Evolutionary conservation across 2,329 filamentous ascomycete genomes (phyloP).

Genomic region (Trichophyton rubrum): DNA sequence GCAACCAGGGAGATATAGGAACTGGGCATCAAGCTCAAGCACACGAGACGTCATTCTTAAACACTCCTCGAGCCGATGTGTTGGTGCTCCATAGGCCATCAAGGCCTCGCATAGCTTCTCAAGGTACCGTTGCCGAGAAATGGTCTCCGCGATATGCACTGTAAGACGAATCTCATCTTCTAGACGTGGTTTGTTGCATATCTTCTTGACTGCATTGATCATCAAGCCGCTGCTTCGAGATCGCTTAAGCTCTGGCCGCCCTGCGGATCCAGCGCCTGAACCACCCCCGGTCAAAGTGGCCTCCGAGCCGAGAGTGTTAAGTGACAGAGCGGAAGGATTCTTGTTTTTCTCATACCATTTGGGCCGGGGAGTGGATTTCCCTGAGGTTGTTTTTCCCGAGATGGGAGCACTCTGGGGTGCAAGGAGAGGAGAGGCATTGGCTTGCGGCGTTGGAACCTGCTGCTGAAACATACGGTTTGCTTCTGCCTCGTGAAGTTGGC

Average conservation of each 20-base stretch:
- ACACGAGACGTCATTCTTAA: slow-evolving; percentile 83
- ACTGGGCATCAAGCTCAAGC: slow-evolving; percentile 77
- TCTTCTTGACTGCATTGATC: slow-evolving; percentile 17
- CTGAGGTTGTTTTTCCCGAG: neutral
- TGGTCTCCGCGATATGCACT: slow-evolving; percentile 52
- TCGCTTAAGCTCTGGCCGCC: slow-evolving; percentile 21
- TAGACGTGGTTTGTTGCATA: slow-evolving; percentile 12
- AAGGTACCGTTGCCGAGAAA: slow-evolving; percentile 70
- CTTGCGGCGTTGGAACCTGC: neutral
- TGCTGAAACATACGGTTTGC: neutral
- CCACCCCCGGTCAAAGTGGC: neutral
- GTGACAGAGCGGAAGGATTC: slow-evolving; percentile 24
- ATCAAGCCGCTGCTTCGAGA: slow-evolving; percentile 27
- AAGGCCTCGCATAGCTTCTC: slow-evolving; percentile 72
- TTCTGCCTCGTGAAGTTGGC: slow-evolving; percentile 21
- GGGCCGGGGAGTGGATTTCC: neutral
- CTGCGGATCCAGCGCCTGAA: neutral
- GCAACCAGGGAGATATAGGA: slow-evolving; percentile 77
- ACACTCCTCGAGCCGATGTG: slow-evolving; percentile 80
- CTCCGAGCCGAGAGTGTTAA: slow-evolving; percentile 17
- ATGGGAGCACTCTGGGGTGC: slow-evolving; percentile 14
- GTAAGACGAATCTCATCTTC: slow-evolving; percentile 46
- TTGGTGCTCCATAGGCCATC: slow-evolving; percentile 84
- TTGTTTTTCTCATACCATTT: slow-evolving; percentile 33
- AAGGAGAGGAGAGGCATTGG: neutral